Evolutionary conservation across 176 grass and related monocot species (phyloP).

Genomic region (Oryza rufipogon): DNA sequence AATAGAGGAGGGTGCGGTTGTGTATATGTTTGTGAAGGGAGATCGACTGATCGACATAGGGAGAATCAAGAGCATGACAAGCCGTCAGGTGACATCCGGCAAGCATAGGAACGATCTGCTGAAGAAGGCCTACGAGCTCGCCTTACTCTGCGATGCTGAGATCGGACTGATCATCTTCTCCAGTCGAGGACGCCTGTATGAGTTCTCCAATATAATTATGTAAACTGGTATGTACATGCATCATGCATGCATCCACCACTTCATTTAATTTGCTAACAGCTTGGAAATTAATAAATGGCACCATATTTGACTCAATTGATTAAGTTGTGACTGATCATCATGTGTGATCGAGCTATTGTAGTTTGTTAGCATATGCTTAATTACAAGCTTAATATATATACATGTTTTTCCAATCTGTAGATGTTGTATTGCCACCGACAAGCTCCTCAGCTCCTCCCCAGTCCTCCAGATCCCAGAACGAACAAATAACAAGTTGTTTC

Average conservation of each 20-base stretch:
- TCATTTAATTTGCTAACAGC: not conserved
- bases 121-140: constrained; percentile 54
- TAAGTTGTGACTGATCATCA: too few relatives aligned
- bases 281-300: too few relatives aligned
- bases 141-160: constrained; percentile 53
- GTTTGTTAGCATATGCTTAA: too few relatives aligned
- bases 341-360: too few relatives aligned
- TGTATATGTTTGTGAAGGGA: not conserved
- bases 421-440: not conserved
- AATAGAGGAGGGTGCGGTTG: too few relatives aligned
- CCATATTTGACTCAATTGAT: too few relatives aligned
- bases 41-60: constrained; percentile 7
- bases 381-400: not conserved
- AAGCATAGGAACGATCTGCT: constrained; percentile 39
- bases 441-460: too few relatives aligned
- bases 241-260: not conserved
- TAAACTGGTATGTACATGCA: constrained; percentile 35
- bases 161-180: constrained; percentile 49
- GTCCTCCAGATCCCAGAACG: too few relatives aligned
- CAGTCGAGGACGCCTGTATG: constrained; percentile 44
- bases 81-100: not conserved
- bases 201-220: constrained; percentile 27
- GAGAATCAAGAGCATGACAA: constrained; percentile 52
- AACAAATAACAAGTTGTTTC: too few relatives aligned
- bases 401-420: not conserved